Base-by-base conservation (phyloP, 1,139 yeast genomes). In the Lodderomyces parapsilosis region DNA sequence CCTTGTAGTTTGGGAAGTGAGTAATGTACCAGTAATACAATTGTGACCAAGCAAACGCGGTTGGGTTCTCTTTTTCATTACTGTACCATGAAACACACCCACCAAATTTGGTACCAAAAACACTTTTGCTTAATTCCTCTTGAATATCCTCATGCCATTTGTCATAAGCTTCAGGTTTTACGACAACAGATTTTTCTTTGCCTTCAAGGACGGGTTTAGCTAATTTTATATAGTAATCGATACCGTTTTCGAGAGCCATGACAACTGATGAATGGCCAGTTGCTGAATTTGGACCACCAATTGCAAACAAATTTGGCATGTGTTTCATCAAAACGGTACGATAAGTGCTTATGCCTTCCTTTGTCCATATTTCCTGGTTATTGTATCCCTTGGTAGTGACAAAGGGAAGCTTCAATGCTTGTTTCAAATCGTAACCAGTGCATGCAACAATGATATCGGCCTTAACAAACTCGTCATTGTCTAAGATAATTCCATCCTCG, bases 261-360 rank as follows among this genome's bases (percentile, higher is more conserved):
- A 71, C 69, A 41, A 69, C 75, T 1, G 76, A 69, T 0, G 73
- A 60, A 48, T 71, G 76, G 5, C 77, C 77, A 11, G 76, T 68
- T 14, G 73, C 71, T 2, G 72, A 59, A 46, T 71, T 71, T 22
- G 77, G 76, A 3, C 77, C 77, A 3, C 62, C 71, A 48, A 71
- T 57, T 9, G 62, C 22, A 47, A 69, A 68, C 10, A 62, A 47
- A 45, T 71, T 71, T 17, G 77, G 77, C 40, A 62, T 57, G 30
- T 69, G 58, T 40, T 63, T 64, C 10, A 62, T 55, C 49, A 70
- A 50, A 10, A 58, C 25, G 0, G 77, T 70, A 41, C 66, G 60
- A 51, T 70, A 71, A 7, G 76, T 76, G 39, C 63, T 48, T 4
- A 60, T 54, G 4, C 74, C 71, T 22, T 65, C 58, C 6, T 59